These are phyloP conservation scores for Zygoascus sp. DNA, from an alignment of 1,139 yeast species.

Conservation along the genomic window DNA sequence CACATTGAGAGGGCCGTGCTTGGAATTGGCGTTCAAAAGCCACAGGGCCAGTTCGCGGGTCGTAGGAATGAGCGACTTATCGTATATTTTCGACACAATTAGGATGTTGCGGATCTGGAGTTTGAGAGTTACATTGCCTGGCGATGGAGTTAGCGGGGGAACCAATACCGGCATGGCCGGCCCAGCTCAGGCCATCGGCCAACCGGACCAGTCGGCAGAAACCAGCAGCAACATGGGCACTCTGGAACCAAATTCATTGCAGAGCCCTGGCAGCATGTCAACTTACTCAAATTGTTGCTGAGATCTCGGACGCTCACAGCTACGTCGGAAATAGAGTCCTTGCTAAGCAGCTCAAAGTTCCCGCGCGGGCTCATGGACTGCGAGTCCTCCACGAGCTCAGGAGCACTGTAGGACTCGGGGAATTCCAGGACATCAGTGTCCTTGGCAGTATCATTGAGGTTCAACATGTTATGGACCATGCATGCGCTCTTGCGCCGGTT, in stretches of 20 bases:
- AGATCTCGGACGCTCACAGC: conserved; percentile 41
- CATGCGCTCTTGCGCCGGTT: conserved; percentile 19
- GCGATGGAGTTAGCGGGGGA: not conserved
- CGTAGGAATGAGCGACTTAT: conserved; percentile 50
- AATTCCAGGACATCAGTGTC: not conserved
- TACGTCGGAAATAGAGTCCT: conserved; percentile 39
- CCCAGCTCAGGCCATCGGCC: no score
- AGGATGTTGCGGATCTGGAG: conserved; percentile 55
- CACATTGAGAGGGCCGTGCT: conserved; percentile 37
- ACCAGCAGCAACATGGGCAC: no score
- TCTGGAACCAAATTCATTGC: no score
- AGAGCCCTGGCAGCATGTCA: no score
- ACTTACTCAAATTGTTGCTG: conserved; percentile 35
- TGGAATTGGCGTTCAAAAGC: conserved; percentile 43
- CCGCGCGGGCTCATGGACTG: conserved; percentile 14
- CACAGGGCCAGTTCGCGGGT: conserved; percentile 57
- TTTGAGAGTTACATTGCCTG: conserved; percentile 45
- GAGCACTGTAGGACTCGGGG: conserved; percentile 11
- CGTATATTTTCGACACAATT: conserved; percentile 68
- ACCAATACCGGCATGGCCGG: not conserved
- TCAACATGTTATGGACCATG: conserved; percentile 25
- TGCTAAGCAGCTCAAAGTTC: conserved; percentile 27
- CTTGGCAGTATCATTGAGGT: conserved; percentile 14
- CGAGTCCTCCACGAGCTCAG: conserved; percentile 6
- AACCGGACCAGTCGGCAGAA: no score